Evolutionary conservation across 257 asterid genomes (phyloP), one percentile per base, ranked within the genome.

Genomic region (Ophiorrhiza pumila): DNA sequence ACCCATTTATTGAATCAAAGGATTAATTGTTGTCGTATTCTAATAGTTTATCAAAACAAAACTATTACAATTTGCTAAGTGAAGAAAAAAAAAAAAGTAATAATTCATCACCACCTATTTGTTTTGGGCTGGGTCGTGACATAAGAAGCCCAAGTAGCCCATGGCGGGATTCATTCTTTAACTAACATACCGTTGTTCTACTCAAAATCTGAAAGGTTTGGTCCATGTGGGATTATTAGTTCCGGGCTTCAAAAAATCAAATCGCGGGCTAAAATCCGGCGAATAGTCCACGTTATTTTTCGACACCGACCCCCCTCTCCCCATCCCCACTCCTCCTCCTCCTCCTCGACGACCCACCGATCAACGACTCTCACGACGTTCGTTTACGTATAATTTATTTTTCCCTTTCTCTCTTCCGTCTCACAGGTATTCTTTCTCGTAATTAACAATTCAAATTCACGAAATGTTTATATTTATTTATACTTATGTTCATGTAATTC

Each of bases 271-370:
- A 41, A 79, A 79, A 74, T 49, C 83, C 79, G 83, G 69, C 70
- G 69, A 71, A 74, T 62, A 45, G 78, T 65, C 80, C 82, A 64
- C 81, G 58, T 80, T 79, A 79, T 85, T 90, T 85, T 75, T 76
- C 88, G 88, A 82, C n/a, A n/a, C 89, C 82, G 88, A 80, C 88
- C 72, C 74, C 68, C 71, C 69, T 65, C 39, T 64, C 76, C 65
- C 72, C 35, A 88, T 57, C 59, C 72, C 78, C 72, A 68, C 46
- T 63, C 80, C 72, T 73, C 89, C 61, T 64, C 72, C 78, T 74
- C 71, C 46, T 63, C 80, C 72, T 73, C 88, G 84, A 85, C 82
- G 78, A 78, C 53, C 69, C 83, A 69, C 84, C 86, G 84, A 82
- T 81, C 88, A 76, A 69, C 81, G 77, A 69, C 83, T 73, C 77